Evolutionary conservation across 768 basidiomycete species (phyloP), one percentile per base, ranked within the genome.

Genomic region (Pleurotus sapidus): DNA sequence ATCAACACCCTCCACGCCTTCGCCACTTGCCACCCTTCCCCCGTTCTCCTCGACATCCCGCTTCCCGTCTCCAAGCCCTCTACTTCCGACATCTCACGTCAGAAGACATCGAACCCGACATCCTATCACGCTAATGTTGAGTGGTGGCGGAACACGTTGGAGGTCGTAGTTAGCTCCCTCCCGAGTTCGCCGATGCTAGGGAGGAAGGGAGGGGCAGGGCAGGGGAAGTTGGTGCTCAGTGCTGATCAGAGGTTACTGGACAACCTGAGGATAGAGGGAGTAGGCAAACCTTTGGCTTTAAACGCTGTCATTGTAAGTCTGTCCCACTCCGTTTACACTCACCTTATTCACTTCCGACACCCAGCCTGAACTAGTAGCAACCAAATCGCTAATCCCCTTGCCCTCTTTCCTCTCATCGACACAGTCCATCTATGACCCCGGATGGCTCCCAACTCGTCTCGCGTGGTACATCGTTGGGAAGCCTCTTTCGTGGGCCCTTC

Each of bases 401-500:
- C 60, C 76, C 2, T 77, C 82, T 17, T 94, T 92, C 61, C 61
- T 89, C 59, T 72, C 65, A 20, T 73, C 83, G 12, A 73, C 74
- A 39, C 70, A 79, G 43, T 88, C 90, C 0, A 81, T 93, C 54
- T 87, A 91, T 63, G 79, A 87, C 58, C 71, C 84, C 2, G 84
- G 83, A 18, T 90, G 51, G 17, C 65, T 93, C 14, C 85, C 90
- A 0, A 80, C 76, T 49, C 84, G 89, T 17, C 76, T 92, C 50
- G 89, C 82, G 2, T 78, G 88, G 8, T 88, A 81, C 57, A 74
- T 93, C 6, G 78, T 94, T 5, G 90, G 86, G 5, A 85, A 83
- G 63, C 92, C 93, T 2, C 73, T 95, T 1, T 92, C 88, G 89
- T 95, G 93, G 93, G 86, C 88, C 2, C 79, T 95, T 95, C 57